Percentiles rank a stretch among this genome's conserved stretches.
phyloP scores from a whole-genome alignment of 1,284 basidiomycete species.

The Trichosporon inkin region DNA sequence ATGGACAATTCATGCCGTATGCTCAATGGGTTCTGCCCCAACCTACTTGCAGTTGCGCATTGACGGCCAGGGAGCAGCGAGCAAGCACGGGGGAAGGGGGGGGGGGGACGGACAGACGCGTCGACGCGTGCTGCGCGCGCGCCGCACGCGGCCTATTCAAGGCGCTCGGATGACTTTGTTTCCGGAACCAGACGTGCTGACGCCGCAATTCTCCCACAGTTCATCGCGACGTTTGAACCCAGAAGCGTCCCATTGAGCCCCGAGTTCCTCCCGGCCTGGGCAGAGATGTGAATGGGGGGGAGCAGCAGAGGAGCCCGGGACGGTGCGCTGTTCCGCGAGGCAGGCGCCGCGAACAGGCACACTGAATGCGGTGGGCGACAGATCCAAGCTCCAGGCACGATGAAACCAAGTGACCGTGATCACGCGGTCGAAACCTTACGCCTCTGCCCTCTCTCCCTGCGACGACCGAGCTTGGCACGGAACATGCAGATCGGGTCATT shows the following conservation, averaged over 20 bases:
- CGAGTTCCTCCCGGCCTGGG: constrained; percentile 34
- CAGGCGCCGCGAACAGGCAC: background rate
- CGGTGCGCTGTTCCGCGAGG: background rate
- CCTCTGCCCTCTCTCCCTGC: background rate
- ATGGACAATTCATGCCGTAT: constrained; percentile 3
- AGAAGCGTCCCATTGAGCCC: constrained; percentile 29
- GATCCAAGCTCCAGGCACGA: constrained; percentile 5
- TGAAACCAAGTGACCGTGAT: background rate
- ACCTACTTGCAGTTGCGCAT: background rate
- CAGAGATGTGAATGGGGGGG: constrained; percentile 4
- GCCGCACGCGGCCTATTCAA: background rate
- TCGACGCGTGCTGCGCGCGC: background rate
- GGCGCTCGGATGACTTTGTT: background rate
- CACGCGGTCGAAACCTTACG: constrained; percentile 3
- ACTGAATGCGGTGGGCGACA: constrained; percentile 4
- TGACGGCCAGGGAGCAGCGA: background rate
- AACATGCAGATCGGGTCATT: background rate
- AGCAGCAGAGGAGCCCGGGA: background rate
- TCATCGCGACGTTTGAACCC: constrained; percentile 47
- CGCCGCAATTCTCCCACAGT: constrained; percentile 25
- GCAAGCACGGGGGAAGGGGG: background rate
- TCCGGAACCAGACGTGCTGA: background rate
- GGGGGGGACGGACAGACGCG: too few relatives aligned
- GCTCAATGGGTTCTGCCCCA: background rate
- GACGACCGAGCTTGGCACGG: background rate